Percentiles rank a stretch among this genome's conserved stretches.
These are phyloP conservation scores for Zygnema circumcarinatum DNA, from an alignment of 139 green algal species.

Conservation along the genomic window DNA sequence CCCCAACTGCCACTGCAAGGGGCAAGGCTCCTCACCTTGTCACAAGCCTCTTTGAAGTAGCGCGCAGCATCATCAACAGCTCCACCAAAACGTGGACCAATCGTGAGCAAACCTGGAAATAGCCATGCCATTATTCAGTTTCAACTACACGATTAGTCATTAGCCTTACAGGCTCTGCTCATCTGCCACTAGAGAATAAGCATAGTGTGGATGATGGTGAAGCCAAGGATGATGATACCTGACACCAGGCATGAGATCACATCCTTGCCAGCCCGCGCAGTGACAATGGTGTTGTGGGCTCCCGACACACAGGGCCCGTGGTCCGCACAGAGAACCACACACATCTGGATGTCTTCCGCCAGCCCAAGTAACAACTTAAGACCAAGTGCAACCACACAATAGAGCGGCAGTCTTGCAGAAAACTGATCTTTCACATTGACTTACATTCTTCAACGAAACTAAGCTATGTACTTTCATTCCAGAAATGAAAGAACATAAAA, in stretches of 20 bases:
- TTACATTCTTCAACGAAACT: too few relatives aligned
- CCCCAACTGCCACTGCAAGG: too few relatives aligned
- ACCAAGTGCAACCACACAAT: too few relatives aligned
- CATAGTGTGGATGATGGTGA: too few relatives aligned
- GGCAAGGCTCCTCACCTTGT: too few relatives aligned
- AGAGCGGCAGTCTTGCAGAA: conserved; percentile 38
- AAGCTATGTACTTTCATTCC: too few relatives aligned
- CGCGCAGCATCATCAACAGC: conserved; percentile 89
- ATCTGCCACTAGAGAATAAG: too few relatives aligned
- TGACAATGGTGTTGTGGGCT: conserved; percentile 94
- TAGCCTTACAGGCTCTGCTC: neutral
- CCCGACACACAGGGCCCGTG: conserved; percentile 91
- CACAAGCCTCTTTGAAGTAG: conserved; percentile 72
- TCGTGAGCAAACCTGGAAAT: conserved; percentile 61
- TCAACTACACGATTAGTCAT: neutral
- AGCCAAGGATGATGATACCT: too few relatives aligned
- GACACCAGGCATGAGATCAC: conserved; percentile 82
- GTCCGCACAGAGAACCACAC: conserved; percentile 93
- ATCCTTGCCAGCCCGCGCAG: conserved; percentile 85
- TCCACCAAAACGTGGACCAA: conserved; percentile 85
- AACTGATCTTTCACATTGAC: too few relatives aligned
- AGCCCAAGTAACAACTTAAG: too few relatives aligned
- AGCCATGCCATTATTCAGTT: neutral
- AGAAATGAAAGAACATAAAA: neutral
- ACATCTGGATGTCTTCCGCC: conserved; percentile 63